Evolutionary conservation across 768 basidiomycete genomes (phyloP).

Genomic region (Boletus reticuloceps): DNA sequence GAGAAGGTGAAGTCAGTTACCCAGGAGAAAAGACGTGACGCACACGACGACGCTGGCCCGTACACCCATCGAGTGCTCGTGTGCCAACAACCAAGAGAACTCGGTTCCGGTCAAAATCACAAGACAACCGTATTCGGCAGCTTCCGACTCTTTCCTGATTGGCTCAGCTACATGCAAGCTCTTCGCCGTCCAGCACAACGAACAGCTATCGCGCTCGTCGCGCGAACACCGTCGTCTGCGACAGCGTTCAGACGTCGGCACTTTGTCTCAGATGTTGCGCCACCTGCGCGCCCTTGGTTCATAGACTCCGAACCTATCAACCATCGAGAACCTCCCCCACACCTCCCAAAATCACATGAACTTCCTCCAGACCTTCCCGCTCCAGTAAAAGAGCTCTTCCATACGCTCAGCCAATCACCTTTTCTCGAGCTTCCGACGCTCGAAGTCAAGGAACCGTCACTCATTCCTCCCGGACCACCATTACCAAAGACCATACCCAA

Average conservation of each 20-base stretch:
- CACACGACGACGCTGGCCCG: constrained; percentile 74
- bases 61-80: constrained; percentile 52
- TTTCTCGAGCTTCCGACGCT: constrained; percentile 63
- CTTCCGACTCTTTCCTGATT: constrained; percentile 12
- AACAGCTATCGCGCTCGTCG: not conserved
- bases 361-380: constrained; percentile 52
- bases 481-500: constrained; percentile 56
- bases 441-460: constrained; percentile 50
- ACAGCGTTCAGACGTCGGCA: not conserved
- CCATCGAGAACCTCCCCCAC: constrained; percentile 21
- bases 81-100: constrained; percentile 1
- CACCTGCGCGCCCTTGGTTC: constrained; percentile 57
- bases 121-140: constrained; percentile 11
- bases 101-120: constrained; percentile 18
- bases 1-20: constrained; percentile 34
- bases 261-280: constrained; percentile 6
- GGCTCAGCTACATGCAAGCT: constrained; percentile 13
- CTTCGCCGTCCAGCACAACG: constrained; percentile 18
- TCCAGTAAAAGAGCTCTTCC: constrained; percentile 53
- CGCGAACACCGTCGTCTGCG: not conserved
- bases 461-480: constrained; percentile 55
- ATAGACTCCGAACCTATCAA: constrained; percentile 44
- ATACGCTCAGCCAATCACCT: constrained; percentile 57
- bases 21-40: constrained; percentile 77
- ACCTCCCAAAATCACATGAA: constrained; percentile 28